Conservation (phyloP, 176 grass and related monocot genomes). For the Canna indica region DNA sequence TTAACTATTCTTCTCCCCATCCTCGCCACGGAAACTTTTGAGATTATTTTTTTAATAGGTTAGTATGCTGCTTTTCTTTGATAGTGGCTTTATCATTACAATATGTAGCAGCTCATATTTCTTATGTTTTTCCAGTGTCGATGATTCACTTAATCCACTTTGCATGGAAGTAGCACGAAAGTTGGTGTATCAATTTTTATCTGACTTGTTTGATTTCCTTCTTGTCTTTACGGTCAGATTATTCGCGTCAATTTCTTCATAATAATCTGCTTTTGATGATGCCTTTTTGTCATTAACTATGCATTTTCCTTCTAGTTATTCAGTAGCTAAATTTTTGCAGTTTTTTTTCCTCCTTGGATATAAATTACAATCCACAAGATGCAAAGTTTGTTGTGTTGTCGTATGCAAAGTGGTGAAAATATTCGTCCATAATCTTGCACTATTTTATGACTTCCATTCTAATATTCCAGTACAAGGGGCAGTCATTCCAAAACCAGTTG, state of each 20-base stretch:
- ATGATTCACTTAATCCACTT: not conserved
- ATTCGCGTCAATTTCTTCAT: not conserved
- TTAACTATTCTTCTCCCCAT: too few species aligned
- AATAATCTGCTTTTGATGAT: not conserved
- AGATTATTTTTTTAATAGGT: too few species aligned
- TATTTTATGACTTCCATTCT: not conserved
- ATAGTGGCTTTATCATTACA: not conserved
- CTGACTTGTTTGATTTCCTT: not conserved
- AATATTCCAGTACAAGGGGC: conserved; percentile 32
- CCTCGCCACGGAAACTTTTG: too few species aligned
- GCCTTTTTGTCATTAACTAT: not conserved
- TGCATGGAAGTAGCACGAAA: not conserved
- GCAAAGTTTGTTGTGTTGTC: not conserved
- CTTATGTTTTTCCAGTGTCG: not conserved
- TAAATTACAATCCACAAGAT: not conserved
- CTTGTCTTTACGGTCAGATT: not conserved
- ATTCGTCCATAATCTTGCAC: not conserved
- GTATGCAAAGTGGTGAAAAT: not conserved
- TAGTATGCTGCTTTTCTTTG: not conserved
- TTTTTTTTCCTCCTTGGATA: not conserved
- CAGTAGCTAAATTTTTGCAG: not conserved
- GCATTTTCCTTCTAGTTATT: not conserved
- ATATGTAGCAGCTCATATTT: not conserved
- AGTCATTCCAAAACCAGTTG: conserved; percentile 30
- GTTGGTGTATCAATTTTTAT: not conserved